Conservation (phyloP, 2,329 filamentous ascomycete genomes). For the Fusarium cyanostomum region DNA sequence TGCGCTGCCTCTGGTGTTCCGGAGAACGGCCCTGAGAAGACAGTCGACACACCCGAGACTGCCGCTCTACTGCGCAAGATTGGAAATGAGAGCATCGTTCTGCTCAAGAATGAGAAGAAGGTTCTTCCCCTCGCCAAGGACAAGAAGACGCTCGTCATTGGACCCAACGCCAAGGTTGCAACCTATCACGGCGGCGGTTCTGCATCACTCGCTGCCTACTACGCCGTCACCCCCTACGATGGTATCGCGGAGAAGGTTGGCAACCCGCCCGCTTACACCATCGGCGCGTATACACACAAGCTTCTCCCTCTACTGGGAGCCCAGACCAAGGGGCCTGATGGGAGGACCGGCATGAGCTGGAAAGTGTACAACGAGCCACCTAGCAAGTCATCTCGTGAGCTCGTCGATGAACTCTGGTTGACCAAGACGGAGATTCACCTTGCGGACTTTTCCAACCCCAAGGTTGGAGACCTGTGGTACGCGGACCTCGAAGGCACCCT, state of each 20-base stretch:
- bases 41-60: constrained; percentile 68
- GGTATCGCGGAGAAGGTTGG: constrained; percentile 68
- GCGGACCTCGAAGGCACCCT: constrained; percentile 69
- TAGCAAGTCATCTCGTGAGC: constrained; percentile 54
- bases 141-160: constrained; percentile 67
- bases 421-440: constrained; percentile 60
- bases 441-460: constrained; percentile 62
- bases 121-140: constrained; percentile 71
- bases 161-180: constrained; percentile 65
- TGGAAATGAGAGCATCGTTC: constrained; percentile 74
- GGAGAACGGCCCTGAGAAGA: constrained; percentile 63
- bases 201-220: constrained; percentile 68
- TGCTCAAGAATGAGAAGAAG: constrained; percentile 75
- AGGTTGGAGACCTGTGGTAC: constrained; percentile 66
- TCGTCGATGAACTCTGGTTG: constrained; percentile 61
- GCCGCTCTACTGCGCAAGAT: constrained; percentile 71
- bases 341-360: constrained; percentile 68
- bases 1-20: constrained; percentile 63
- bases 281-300: constrained; percentile 72
- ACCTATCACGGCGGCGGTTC: constrained; percentile 73
- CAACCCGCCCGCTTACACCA: constrained; percentile 58
- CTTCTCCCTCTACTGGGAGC: constrained; percentile 67
- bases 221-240: constrained; percentile 76
- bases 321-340: constrained; percentile 60
- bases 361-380: constrained; percentile 69